phyloP scores from a whole-genome alignment of 495 filamentous ascomycete species.

The Wilcoxina mikolae region DNA sequence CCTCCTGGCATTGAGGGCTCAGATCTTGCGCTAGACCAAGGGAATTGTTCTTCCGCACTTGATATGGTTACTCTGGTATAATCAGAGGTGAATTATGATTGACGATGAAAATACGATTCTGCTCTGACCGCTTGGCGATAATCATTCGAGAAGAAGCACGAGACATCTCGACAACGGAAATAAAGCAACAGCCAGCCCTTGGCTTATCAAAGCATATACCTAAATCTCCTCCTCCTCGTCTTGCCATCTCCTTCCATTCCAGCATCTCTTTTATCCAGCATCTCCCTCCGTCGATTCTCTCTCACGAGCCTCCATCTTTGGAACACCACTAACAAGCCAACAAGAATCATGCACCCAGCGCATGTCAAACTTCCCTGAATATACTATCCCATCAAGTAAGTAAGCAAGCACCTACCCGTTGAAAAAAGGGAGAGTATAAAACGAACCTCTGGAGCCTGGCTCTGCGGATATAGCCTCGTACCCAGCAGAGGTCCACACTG shows the following conservation, averaged over 20 bases:
- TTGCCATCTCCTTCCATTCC: conserved; percentile 1
- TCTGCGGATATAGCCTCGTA: conserved; percentile 49
- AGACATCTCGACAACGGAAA: no score
- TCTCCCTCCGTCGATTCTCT: conserved; percentile 1
- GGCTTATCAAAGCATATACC: background rate
- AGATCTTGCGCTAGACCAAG: no score
- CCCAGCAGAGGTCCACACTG: conserved; percentile 61
- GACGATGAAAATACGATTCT: no score
- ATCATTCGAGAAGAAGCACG: no score
- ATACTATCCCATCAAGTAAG: no score
- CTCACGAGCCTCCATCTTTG: conserved; percentile 2
- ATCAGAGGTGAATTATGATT: no score
- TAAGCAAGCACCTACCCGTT: conserved; percentile 49
- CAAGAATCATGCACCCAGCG: conserved; percentile 3
- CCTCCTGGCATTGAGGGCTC: no score
- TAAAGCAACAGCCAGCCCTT: no score
- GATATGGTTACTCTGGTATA: no score
- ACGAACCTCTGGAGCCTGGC: conserved; percentile 46
- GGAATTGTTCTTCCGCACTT: no score
- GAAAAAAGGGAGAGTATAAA: no score
- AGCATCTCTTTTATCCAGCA: background rate
- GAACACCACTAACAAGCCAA: background rate
- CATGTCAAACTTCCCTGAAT: background rate
- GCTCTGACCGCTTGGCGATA: no score
- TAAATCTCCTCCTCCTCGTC: background rate